Evolutionary conservation across 345 rosid genomes (phyloP).

Genomic region (Eucalyptus fibrosa): DNA sequence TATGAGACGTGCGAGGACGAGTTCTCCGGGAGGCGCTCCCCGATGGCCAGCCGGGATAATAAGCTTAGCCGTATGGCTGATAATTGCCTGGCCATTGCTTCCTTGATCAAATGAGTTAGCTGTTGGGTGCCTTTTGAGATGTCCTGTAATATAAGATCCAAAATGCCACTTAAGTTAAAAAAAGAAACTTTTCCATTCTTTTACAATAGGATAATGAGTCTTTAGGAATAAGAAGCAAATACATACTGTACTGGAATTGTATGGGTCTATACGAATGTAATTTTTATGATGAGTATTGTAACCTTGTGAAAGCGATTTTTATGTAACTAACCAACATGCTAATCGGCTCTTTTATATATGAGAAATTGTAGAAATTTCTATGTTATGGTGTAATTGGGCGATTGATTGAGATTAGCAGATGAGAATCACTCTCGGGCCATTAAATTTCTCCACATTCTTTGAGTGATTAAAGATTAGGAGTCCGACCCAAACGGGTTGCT

Average conservation of each 20-base stretch:
- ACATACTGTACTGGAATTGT: background rate
- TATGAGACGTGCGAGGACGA: slow-evolving; percentile 30
- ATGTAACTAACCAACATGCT: background rate
- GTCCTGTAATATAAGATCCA: background rate
- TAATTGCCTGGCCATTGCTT: slow-evolving; percentile 44
- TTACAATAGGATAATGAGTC: background rate
- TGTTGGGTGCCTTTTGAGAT: too few species aligned
- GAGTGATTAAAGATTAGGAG: background rate
- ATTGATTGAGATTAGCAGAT: background rate
- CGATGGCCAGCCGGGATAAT: background rate
- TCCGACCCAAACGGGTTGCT: background rate
- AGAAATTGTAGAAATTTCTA: background rate
- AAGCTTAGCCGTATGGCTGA: slow-evolving; percentile 26
- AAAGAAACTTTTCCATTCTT: background rate
- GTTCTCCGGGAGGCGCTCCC: slow-evolving; percentile 7
- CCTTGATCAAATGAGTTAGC: slow-evolving; percentile 3
- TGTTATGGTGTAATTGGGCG: background rate
- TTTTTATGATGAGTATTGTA: background rate
- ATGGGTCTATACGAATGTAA: background rate
- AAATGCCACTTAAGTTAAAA: background rate
- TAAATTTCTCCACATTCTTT: background rate
- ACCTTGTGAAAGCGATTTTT: background rate
- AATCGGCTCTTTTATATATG: background rate
- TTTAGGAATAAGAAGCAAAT: background rate
- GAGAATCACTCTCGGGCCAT: background rate